A percentile compares a stretch with the other conserved stretches of the same genome.
Conservation (phyloP, 805 yeast species). For the Clavispora fructus region DNA sequence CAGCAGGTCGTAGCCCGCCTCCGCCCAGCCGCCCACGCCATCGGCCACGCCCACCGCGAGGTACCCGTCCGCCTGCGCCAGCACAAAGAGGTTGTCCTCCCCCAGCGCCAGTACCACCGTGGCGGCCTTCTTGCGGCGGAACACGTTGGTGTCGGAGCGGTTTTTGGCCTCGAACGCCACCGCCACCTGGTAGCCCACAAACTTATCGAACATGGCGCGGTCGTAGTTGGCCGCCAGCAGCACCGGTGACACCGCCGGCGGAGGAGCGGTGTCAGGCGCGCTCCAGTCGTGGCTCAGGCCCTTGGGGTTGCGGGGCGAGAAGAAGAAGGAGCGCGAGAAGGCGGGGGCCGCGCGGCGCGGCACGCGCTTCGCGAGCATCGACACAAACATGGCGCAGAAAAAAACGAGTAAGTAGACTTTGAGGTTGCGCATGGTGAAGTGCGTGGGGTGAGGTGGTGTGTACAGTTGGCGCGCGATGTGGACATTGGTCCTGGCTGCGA, state of each 20-base stretch:
- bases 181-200: slow-evolving; percentile 47
- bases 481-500: background rate
- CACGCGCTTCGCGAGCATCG: slow-evolving; percentile 4
- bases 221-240: slow-evolving; percentile 15
- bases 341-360: background rate
- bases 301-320: slow-evolving; percentile 3
- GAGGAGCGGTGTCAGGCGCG: slow-evolving; percentile 5
- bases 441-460: slow-evolving; percentile 1
- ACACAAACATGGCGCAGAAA: slow-evolving; percentile 7
- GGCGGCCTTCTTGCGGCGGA: slow-evolving; percentile 30
- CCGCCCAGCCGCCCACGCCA: slow-evolving; percentile 98
- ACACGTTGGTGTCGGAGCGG: slow-evolving; percentile 46
- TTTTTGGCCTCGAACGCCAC: slow-evolving; percentile 75
- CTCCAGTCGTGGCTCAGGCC: slow-evolving; percentile 6
- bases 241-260: slow-evolving; percentile 12
- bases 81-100: slow-evolving; percentile 67
- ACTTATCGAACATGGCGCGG: slow-evolving; percentile 14
- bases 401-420: slow-evolving; percentile 2
- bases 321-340: slow-evolving; percentile 4
- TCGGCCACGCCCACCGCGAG: slow-evolving; percentile 81
- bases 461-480: background rate
- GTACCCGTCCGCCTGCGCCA: slow-evolving; percentile 32
- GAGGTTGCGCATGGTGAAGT: slow-evolving; percentile 1
- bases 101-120: slow-evolving; percentile 58
- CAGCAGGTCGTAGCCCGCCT: slow-evolving; percentile 83